Evolutionary conservation across 371 early-diverging fungal genomes (phyloP).

Genomic region (Blyttiomyces sp.): DNA sequence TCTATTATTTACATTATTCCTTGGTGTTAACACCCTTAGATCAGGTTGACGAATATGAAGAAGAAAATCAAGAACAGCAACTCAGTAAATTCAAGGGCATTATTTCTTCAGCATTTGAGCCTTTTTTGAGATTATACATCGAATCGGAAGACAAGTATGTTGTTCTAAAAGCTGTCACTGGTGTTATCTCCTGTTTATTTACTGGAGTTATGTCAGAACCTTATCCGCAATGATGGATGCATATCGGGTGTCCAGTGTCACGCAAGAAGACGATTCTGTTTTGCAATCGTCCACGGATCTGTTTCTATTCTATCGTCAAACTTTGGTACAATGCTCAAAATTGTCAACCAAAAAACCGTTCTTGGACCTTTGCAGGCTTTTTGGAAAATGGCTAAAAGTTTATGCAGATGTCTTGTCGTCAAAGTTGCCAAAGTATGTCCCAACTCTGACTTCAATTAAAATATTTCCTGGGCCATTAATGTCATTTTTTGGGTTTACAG

Average conservation of each 20-base stretch:
- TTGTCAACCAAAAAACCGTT: constrained; percentile 83
- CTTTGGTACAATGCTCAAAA: constrained; percentile 76
- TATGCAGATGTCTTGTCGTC: constrained; percentile 71
- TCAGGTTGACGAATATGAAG: not conserved
- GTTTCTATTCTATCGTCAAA: constrained; percentile 83
- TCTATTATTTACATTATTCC: not conserved
- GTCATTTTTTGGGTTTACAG: constrained; percentile 26
- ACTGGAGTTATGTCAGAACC: constrained; percentile 34
- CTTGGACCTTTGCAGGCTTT: constrained; percentile 52
- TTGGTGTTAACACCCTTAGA: too few relatives aligned
- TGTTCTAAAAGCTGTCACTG: not conserved
- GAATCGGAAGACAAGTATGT: constrained; percentile 76
- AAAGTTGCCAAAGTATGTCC: constrained; percentile 61
- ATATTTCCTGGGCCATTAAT: not conserved
- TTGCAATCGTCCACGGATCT: constrained; percentile 85
- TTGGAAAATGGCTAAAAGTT: constrained; percentile 70
- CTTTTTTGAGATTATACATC: constrained; percentile 78
- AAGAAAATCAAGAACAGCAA: constrained; percentile 33
- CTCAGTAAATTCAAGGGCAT: constrained; percentile 58
- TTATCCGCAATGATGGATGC: constrained; percentile 59
- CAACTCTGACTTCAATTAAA: not conserved
- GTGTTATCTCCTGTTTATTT: not conserved
- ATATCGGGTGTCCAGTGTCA: constrained; percentile 62
- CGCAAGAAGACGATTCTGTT: constrained; percentile 58
- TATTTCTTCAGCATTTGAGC: constrained; percentile 84